Evolutionary conservation across 2,329 filamentous ascomycete genomes (phyloP).

Genomic region (Davidsoniella australis): DNA sequence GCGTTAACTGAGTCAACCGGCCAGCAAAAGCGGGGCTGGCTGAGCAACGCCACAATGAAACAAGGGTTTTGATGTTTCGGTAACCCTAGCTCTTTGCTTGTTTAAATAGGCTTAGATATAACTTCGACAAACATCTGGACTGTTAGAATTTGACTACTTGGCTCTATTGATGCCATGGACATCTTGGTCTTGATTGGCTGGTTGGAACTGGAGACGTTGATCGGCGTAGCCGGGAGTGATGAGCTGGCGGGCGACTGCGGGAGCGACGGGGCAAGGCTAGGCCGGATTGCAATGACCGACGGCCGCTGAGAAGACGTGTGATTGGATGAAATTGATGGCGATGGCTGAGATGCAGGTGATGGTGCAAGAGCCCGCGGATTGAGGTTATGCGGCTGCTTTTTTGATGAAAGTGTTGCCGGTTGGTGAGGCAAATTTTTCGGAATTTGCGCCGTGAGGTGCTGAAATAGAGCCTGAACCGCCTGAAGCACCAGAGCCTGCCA

Average conservation of each 20-base stretch:
- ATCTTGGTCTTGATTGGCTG: constrained; percentile 19
- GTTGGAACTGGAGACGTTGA: constrained; percentile 17
- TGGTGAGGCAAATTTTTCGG: constrained; percentile 12
- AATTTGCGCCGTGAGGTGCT: constrained; percentile 1
- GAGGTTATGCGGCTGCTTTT: constrained; percentile 1
- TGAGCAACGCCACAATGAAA: background rate
- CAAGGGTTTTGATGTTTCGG: background rate
- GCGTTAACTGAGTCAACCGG: constrained; percentile 11
- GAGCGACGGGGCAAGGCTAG: constrained; percentile 8
- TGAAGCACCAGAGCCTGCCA: constrained; percentile 2
- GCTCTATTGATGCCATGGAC: constrained; percentile 33
- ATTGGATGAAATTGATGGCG: background rate
- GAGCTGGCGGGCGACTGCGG: constrained; percentile 16
- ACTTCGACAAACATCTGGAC: too few relatives aligned
- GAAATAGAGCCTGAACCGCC: background rate
- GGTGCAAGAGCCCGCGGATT: constrained; percentile 3
- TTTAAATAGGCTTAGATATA: too few relatives aligned
- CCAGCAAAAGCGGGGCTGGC: constrained; percentile 8
- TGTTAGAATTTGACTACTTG: too few relatives aligned
- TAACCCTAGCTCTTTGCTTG: background rate
- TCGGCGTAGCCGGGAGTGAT: constrained; percentile 17
- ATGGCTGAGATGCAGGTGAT: constrained; percentile 3
- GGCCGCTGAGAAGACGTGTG: constrained; percentile 6
- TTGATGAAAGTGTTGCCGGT: constrained; percentile 1
- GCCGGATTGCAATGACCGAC: constrained; percentile 11